Conservation (phyloP, 805 yeast genomes). For the Saturnispora ahearnii region DNA sequence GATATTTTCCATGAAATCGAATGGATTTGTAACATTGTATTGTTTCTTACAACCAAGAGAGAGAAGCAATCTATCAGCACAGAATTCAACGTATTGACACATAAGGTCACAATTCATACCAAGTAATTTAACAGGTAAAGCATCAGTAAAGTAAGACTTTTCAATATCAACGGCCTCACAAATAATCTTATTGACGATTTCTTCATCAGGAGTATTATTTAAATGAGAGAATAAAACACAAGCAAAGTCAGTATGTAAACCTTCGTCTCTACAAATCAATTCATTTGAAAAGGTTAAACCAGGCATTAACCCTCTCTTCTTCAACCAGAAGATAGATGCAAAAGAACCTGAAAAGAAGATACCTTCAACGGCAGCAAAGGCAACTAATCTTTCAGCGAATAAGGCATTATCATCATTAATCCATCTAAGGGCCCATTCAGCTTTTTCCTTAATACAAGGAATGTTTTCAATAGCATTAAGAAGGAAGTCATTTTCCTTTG, state of each 20-base stretch:
- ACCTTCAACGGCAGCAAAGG: constrained; percentile 98
- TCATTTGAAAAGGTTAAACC: constrained; percentile 97
- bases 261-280: constrained; percentile 96
- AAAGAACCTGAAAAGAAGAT: constrained; percentile 97
- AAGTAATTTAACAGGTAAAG: constrained; percentile 83
- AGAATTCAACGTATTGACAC: constrained; percentile 98
- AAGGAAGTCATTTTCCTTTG: constrained; percentile 81
- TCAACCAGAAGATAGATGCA: constrained; percentile 97
- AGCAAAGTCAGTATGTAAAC: constrained; percentile 97
- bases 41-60: constrained; percentile 86
- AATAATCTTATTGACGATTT: constrained; percentile 74
- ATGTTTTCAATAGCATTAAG: constrained; percentile 95
- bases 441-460: constrained; percentile 94
- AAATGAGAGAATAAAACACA: constrained; percentile 90
- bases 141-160: constrained; percentile 90
- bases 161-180: constrained; percentile 94
- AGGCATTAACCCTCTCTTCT: constrained; percentile 98
- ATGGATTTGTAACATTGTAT: constrained; percentile 86
- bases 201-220: constrained; percentile 75
- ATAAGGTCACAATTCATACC: constrained; percentile 92
- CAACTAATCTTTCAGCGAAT: constrained; percentile 92
- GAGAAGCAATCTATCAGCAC: constrained; percentile 89
- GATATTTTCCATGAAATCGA: constrained; percentile 98
- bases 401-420: constrained; percentile 79
- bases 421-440: constrained; percentile 99